Evolutionary conservation across 139 green algal genomes (phyloP).

Genomic region (Tetraselmis chui): DNA sequence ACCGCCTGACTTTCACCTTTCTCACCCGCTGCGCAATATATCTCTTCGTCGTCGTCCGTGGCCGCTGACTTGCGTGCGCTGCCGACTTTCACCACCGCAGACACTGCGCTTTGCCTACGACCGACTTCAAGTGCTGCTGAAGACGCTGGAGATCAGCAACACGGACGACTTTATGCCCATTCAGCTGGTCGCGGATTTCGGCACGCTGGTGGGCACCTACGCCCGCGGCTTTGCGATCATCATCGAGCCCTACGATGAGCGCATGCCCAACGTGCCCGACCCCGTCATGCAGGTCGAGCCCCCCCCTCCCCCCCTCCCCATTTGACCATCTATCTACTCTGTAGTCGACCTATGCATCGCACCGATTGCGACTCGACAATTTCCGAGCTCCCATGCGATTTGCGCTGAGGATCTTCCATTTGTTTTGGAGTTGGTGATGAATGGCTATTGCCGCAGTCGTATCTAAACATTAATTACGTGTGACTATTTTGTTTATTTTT

Average conservation of each 20-base stretch:
- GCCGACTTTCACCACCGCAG: no score
- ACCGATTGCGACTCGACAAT: no score
- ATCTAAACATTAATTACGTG: no score
- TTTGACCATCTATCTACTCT: no score
- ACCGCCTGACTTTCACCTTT: background rate
- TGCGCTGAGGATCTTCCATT: no score
- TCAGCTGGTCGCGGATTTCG: constrained; percentile 92
- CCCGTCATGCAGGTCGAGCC: constrained; percentile 74
- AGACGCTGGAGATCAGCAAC: constrained; percentile 93
- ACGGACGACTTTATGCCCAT: constrained; percentile 87
- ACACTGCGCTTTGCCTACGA: constrained; percentile 93
- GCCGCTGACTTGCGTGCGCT: no score
- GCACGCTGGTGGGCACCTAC: constrained; percentile 93
- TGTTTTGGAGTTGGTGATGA: no score
- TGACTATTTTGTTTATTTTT: no score
- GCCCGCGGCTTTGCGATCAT: constrained; percentile 92
- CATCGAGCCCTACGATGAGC: constrained; percentile 95
- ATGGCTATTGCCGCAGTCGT: no score
- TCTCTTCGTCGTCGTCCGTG: background rate
- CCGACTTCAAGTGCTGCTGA: constrained; percentile 82
- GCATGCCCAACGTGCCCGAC: constrained; percentile 85
- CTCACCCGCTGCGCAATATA: background rate
- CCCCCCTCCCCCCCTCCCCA: no score
- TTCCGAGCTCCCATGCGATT: no score
- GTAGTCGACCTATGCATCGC: no score